Base-by-base conservation (phyloP, 208 protist species). In the Crithidia bombi region DNA sequence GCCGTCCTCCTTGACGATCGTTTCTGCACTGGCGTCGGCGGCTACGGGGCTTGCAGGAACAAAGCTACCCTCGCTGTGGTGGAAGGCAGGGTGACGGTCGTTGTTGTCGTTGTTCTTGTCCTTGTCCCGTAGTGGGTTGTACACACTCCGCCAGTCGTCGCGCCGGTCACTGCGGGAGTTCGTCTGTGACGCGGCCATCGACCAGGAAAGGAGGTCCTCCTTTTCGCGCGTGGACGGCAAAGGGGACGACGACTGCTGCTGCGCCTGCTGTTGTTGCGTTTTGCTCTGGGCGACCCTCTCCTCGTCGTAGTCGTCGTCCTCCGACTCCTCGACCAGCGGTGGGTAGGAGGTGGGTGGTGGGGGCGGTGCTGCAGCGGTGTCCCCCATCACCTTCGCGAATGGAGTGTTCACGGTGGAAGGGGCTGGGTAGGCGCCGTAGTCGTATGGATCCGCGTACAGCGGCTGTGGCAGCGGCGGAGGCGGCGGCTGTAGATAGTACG, bases 201-300 rank as follows among this genome's bases (percentile, higher is more conserved):
- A 74, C 47, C 47, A 76, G 14, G 70, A 76, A 25, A 76, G 70
- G 43, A 76, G 32, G 17, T 47, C 57, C 21, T 63, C 70, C 21
- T 35, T 63, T 23, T 70, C 63, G 11, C 25, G 49, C 10, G 43
- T 41, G 3, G 62, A 56, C 4, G 61, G 6, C 26, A 49, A 26
- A 23, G 56, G 57, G 12, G 43, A 15, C 1, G 36, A 11, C 15
- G 41, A 36, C 36, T 44, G 33, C 11, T 66, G 58, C 30, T 59
- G 67, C 23, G 33, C 41, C 25, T 54, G 67, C n/a, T 44, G 32
- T 46, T 21, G 35, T 21, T 26, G 39, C 23, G 23, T 14, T 2
- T 26, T 2, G 5, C n/a, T n/a, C n/a, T n/a, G n/a, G n/a, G n/a
- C n/a, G n/a, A n/a, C n/a, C n/a, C n/a, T n/a, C 14, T 28, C 12